Conservation (phyloP, 768 basidiomycete species). For the Rickenella mellea region DNA sequence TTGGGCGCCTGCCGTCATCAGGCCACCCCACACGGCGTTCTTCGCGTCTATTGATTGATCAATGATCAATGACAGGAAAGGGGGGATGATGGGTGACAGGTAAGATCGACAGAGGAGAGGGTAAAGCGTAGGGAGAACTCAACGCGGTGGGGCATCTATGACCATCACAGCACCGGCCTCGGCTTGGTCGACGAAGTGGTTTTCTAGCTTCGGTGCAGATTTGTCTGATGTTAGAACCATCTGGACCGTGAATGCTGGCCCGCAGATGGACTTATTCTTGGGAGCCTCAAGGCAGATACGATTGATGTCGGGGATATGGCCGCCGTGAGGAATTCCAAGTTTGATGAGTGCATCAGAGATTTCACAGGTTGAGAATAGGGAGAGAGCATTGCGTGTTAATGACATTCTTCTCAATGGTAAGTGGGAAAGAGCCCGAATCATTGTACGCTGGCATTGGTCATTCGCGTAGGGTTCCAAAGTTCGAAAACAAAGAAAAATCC, state of each 20-base stretch:
- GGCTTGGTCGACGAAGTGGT: slow-evolving; percentile 79
- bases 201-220: slow-evolving; percentile 48
- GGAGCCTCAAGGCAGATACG: too few relatives aligned
- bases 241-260: slow-evolving; percentile 80
- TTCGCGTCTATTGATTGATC: slow-evolving; percentile 41
- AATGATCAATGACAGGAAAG: neutral
- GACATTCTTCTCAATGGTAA: neutral
- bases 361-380: slow-evolving; percentile 65
- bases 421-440: too few relatives aligned
- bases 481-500: too few relatives aligned
- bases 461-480: too few relatives aligned
- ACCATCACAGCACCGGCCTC: slow-evolving; percentile 58
- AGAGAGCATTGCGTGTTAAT: slow-evolving; percentile 12
- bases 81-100: neutral
- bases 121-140: slow-evolving; percentile 14
- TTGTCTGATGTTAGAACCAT: slow-evolving; percentile 59
- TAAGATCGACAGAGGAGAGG: slow-evolving; percentile 1
- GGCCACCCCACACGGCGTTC: slow-evolving; percentile 87
- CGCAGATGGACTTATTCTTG: slow-evolving; percentile 61
- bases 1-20: slow-evolving; percentile 82
- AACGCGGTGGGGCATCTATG: slow-evolving; percentile 67
- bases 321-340: slow-evolving; percentile 61
- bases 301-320: slow-evolving; percentile 72
- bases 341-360: slow-evolving; percentile 85
- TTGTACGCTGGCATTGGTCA: too few relatives aligned